Evolutionary conservation across 805 yeast species (phyloP).

Genomic region (Nakazawaea peltata): DNA sequence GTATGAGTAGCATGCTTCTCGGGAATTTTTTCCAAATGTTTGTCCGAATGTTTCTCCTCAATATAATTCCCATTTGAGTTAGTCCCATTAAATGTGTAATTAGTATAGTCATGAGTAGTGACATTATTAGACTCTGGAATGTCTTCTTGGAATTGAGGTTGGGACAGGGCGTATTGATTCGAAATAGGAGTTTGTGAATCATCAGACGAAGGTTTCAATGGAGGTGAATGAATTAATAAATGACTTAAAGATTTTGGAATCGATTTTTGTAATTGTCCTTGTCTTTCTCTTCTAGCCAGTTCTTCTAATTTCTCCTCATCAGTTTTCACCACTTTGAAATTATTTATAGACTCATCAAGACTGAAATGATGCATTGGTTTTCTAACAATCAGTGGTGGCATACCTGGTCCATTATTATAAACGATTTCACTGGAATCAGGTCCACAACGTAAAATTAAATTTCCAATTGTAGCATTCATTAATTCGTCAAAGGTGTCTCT

Average conservation of each 20-base stretch:
- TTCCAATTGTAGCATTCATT: constrained; percentile 57
- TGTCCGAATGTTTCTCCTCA: background rate
- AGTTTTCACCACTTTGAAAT: constrained; percentile 21
- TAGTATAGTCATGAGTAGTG: background rate
- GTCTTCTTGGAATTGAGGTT: too few species aligned
- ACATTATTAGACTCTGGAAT: too few species aligned
- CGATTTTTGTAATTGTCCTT: constrained; percentile 42
- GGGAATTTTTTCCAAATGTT: background rate
- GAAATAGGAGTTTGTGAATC: too few species aligned
- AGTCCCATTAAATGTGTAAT: background rate
- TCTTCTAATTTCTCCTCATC: constrained; percentile 34
- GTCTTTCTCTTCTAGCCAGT: constrained; percentile 37
- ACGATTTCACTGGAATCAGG: constrained; percentile 52
- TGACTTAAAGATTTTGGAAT: constrained; percentile 50
- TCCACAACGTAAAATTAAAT: constrained; percentile 54
- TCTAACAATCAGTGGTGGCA: constrained; percentile 54
- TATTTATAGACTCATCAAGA: constrained; percentile 16
- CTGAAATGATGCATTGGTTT: constrained; percentile 30
- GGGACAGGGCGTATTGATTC: too few species aligned
- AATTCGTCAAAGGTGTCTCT: constrained; percentile 63
- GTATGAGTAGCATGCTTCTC: too few species aligned
- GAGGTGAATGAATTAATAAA: constrained; percentile 33
- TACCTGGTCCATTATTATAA: constrained; percentile 36
- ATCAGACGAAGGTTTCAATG: constrained; percentile 18
- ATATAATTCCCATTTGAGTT: too few species aligned